phyloP scores from a whole-genome alignment of 148 eudicot genomes.

The Fagopyrum esculentum region DNA sequence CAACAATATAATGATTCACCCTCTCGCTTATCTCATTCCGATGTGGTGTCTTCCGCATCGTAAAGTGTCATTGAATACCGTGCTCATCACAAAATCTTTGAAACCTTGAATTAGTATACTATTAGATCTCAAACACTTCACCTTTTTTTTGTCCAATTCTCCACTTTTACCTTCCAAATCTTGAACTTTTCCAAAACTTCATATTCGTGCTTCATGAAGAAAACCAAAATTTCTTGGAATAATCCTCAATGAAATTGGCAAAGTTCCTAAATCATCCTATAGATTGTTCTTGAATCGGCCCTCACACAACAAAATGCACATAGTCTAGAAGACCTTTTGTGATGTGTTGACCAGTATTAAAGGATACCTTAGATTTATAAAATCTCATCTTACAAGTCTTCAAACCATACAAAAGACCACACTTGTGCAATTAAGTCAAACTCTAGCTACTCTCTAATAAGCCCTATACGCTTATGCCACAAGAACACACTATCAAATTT shows the following conservation, averaged over 20 bases:
- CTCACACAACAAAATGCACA: background rate
- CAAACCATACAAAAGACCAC: background rate
- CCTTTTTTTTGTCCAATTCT: background rate
- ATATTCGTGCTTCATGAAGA: slow-evolving; percentile 9
- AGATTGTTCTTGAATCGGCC: background rate
- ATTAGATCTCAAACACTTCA: no score
- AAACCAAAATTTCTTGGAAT: slow-evolving; percentile 1
- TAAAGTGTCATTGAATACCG: no score
- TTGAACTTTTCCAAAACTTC: slow-evolving; percentile 7
- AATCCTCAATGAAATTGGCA: slow-evolving; percentile 2
- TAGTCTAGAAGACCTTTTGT: no score
- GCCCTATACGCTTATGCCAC: slow-evolving; percentile 1
- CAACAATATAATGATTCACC: no score
- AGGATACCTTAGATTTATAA: background rate
- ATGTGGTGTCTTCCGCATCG: no score
- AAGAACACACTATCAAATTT: background rate
- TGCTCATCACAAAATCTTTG: no score
- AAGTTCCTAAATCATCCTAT: background rate
- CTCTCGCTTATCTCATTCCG: no score
- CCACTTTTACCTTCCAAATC: slow-evolving; percentile 3
- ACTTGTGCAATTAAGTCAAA: background rate
- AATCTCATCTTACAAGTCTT: background rate
- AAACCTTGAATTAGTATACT: no score
- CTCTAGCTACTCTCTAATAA: background rate
- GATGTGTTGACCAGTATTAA: no score